These are phyloP conservation scores for Coemansia sp. DNA, from an alignment of 192 early-diverging fungal genomes.

Conservation along the genomic window DNA sequence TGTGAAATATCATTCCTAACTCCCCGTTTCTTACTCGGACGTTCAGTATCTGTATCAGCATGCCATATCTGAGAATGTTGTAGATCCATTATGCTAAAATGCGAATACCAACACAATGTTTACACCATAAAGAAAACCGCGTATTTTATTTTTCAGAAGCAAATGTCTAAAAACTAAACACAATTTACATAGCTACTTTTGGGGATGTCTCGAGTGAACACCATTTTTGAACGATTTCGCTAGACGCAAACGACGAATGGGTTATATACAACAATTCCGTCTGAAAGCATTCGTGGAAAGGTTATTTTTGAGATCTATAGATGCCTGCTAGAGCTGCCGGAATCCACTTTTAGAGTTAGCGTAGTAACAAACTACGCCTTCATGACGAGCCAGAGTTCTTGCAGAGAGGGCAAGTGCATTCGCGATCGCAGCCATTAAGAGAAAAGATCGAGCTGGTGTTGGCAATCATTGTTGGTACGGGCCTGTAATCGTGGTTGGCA, in stretches of 20 bases:
- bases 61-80: not conserved
- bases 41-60: not conserved
- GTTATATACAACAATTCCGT: not conserved
- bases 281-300: not conserved
- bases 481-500: not conserved
- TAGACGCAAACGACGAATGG: not conserved
- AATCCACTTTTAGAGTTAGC: not conserved
- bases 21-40: no score
- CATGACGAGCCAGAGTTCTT: conserved; percentile 4
- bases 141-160: not conserved
- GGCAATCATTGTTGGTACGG: not conserved
- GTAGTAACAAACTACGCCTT: not conserved
- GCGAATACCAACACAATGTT: not conserved
- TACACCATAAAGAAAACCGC: not conserved
- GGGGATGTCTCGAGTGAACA: not conserved
- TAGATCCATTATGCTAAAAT: not conserved
- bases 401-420: conserved; percentile 17
- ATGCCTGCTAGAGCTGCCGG: not conserved
- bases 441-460: not conserved
- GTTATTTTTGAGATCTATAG: not conserved
- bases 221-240: not conserved
- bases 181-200: not conserved
- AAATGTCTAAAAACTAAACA: not conserved
- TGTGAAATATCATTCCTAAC: no score
- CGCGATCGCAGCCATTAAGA: conserved; percentile 5